Evolutionary conservation across 805 yeast species (phyloP), one percentile per base, ranked within the genome.

Genomic region (Starmerella powellii): DNA sequence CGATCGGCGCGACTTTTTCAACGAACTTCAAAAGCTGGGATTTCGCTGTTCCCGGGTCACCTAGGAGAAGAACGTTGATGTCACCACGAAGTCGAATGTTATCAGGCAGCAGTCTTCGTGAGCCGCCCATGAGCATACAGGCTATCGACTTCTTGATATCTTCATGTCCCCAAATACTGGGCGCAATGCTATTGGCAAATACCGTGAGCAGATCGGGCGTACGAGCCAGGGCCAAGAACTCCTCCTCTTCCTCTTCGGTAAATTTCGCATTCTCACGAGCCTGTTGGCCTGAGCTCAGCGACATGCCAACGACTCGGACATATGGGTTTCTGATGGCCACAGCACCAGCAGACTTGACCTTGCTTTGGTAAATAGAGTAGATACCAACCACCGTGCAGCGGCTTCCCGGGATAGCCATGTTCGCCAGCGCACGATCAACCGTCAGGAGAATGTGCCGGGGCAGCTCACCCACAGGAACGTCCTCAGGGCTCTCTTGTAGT

Each of bases 31-130:
- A 71, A 48, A 91, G 65, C 66, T 91, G 99, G 10, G 98, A 91
- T 61, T 91, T 91, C 38, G 98, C 97, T 17, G 98, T 91, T 67
- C 98, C 98, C 19, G 99, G 99, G 58, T 91, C 99, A 64, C 99
- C 99, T 29, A 93, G 68, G 38, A 91, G 62, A 39, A 91, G 68
- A 10, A 91, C 95, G 58, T 91, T 91, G 56, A 91, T 84, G 60
- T 91, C 99, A 53, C 99, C 99, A 68, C 99, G 77, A 43, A 91
- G 71, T 56, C 95, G 70, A 88, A 87, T 83, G 13, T 95, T 94
- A 63, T 91, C 99, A 0, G 97, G 97, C 44, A 91, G 65, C 3
- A 86, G 56, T 56, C 88, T 87, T 56, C 86, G 82, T 2, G 95
- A 81, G 0, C 99, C 99, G 42, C 97, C 94, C 78, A 91, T 76